phyloP scores from a whole-genome alignment of 139 green algal genomes.

The Micractinium sp. region DNA sequence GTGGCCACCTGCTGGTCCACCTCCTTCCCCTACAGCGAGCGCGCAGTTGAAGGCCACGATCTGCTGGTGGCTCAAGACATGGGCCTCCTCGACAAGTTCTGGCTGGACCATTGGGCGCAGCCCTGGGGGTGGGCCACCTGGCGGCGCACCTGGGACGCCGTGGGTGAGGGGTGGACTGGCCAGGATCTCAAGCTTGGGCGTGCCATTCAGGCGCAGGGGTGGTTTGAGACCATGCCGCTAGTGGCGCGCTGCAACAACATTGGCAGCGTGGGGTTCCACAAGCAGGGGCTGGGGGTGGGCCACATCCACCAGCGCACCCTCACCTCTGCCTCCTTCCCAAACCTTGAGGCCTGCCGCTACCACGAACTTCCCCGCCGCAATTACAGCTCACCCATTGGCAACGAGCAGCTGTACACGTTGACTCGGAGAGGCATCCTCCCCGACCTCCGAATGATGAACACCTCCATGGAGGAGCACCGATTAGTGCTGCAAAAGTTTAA shows the following conservation, averaged over 20 bases:
- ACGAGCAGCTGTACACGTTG: slow-evolving; percentile 1
- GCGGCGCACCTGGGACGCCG: slow-evolving; percentile 24
- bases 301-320: slow-evolving; percentile 24
- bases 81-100: slow-evolving; percentile 30
- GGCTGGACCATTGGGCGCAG: slow-evolving; percentile 5
- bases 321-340: background rate
- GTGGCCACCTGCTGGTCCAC: slow-evolving; percentile 31
- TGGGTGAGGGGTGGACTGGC: slow-evolving; percentile 7
- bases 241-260: slow-evolving; percentile 35
- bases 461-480: background rate
- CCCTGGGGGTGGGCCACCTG: slow-evolving; percentile 29
- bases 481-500: background rate
- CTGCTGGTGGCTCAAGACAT: slow-evolving; percentile 1
- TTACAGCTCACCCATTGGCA: background rate
- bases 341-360: slow-evolving; percentile 3
- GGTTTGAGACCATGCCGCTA: slow-evolving; percentile 27
- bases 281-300: background rate
- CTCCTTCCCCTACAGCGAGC: background rate
- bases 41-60: slow-evolving; percentile 12
- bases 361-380: slow-evolving; percentile 8
- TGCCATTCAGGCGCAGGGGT: background rate
- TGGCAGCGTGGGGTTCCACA: slow-evolving; percentile 19
- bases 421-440: background rate
- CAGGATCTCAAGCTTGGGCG: slow-evolving; percentile 12
- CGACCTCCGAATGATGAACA: background rate